Evolutionary conservation across 2,329 filamentous ascomycete genomes (phyloP).

Genomic region (Orbilia blumenaviensis): DNA sequence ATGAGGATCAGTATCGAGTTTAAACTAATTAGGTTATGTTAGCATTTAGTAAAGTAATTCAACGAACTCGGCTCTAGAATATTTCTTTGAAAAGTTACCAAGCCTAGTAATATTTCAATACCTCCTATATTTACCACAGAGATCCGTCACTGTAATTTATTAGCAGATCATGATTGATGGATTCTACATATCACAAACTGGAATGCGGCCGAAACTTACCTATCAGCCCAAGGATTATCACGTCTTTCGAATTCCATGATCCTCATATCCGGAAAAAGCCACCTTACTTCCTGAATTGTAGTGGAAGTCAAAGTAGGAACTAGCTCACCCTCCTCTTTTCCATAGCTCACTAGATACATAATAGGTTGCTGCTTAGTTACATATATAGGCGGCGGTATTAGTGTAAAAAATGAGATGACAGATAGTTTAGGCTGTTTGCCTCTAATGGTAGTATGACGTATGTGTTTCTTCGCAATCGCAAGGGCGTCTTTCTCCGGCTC

Average conservation of each 20-base stretch:
- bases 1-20: too few species aligned
- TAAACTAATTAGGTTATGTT: too few species aligned
- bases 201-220: conserved; percentile 4
- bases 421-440: conserved; percentile 9
- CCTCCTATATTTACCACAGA: conserved; percentile 8
- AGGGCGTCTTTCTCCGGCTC: conserved; percentile 7
- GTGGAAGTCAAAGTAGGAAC: background rate
- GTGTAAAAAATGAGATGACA: conserved; percentile 22
- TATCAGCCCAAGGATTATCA: conserved; percentile 26
- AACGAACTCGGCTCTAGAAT: too few species aligned
- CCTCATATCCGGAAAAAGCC: conserved; percentile 15
- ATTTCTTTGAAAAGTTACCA: too few species aligned
- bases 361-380: conserved; percentile 1
- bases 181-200: too few species aligned
- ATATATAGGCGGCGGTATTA: conserved; percentile 14
- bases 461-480: conserved; percentile 23
- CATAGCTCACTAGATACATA: conserved; percentile 22
- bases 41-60: too few species aligned
- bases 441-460: background rate
- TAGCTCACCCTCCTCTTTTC: background rate
- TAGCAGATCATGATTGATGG: too few species aligned
- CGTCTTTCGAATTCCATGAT: conserved; percentile 40
- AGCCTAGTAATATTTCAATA: too few species aligned
- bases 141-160: conserved; percentile 18
- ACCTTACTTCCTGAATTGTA: conserved; percentile 18